Conservation (phyloP, 2,329 filamentous ascomycete genomes). For the Diplodia corticola region DNA sequence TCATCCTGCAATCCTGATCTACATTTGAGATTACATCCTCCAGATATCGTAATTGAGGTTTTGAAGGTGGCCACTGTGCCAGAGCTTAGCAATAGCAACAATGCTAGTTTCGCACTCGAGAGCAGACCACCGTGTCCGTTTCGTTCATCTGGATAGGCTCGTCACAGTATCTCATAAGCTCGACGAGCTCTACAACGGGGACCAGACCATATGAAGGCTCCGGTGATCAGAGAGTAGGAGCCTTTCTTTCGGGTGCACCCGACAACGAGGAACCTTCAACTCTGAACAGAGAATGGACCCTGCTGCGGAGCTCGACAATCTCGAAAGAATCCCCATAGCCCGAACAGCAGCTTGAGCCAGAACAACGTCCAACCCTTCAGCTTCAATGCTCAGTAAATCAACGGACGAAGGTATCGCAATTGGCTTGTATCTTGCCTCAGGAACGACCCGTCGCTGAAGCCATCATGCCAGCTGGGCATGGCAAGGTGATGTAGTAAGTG, state of each 20-base stretch:
- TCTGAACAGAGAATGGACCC: background rate
- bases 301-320: background rate
- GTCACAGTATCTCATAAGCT: background rate
- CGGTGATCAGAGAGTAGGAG: background rate
- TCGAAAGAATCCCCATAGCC: background rate
- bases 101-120: background rate
- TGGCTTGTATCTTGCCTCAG: background rate
- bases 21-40: background rate
- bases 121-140: background rate
- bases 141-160: background rate
- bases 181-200: background rate
- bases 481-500: background rate
- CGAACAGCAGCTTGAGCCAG: no score
- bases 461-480: background rate
- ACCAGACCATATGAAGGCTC: background rate
- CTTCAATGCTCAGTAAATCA: background rate
- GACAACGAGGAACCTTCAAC: background rate
- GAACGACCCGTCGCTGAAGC: no score
- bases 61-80: background rate
- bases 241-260: background rate
- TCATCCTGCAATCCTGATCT: background rate
- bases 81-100: background rate
- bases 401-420: background rate
- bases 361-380: background rate
- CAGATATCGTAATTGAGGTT: background rate